Evolutionary conservation across 1,139 yeast species (phyloP).

Genomic region (Magnusiomyces tetraspermus): DNA sequence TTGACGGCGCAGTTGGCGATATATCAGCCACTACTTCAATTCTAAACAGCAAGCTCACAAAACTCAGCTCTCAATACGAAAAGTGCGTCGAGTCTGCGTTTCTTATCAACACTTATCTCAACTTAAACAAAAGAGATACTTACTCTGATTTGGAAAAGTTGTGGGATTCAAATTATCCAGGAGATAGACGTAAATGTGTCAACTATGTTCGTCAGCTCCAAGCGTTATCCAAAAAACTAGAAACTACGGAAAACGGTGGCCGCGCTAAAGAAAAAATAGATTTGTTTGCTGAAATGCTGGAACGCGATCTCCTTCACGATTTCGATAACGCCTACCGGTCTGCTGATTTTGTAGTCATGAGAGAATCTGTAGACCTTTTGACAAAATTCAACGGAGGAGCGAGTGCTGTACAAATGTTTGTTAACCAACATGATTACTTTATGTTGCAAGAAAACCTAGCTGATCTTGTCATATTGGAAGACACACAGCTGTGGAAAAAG

Average conservation of each 20-base stretch:
- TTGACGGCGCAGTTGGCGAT: constrained; percentile 48
- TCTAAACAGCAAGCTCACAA: constrained; percentile 62
- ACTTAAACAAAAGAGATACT: constrained; percentile 52
- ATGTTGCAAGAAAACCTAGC: constrained; percentile 41
- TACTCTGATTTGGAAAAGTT: constrained; percentile 43
- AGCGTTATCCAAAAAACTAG: constrained; percentile 48
- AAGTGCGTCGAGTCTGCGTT: constrained; percentile 66
- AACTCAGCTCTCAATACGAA: constrained; percentile 68
- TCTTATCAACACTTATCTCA: constrained; percentile 66
- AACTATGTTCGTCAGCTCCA: constrained; percentile 58
- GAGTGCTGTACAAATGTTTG: constrained; percentile 73
- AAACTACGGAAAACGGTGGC: constrained; percentile 34
- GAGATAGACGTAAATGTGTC: constrained; percentile 58
- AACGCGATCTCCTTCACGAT: constrained; percentile 40
- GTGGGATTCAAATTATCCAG: constrained; percentile 33
- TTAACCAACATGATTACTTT: constrained; percentile 69
- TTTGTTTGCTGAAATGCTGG: constrained; percentile 69
- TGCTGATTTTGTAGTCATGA: constrained; percentile 63
- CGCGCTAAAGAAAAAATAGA: constrained; percentile 48
- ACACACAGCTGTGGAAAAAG: constrained; percentile 39
- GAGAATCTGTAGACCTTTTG: constrained; percentile 68
- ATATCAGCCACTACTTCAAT: constrained; percentile 55
- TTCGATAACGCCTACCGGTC: constrained; percentile 38
- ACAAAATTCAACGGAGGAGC: constrained; percentile 79
- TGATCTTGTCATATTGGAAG: constrained; percentile 30